Conservation (phyloP, 2,329 filamentous ascomycete species). For the Leptographium procerum region DNA sequence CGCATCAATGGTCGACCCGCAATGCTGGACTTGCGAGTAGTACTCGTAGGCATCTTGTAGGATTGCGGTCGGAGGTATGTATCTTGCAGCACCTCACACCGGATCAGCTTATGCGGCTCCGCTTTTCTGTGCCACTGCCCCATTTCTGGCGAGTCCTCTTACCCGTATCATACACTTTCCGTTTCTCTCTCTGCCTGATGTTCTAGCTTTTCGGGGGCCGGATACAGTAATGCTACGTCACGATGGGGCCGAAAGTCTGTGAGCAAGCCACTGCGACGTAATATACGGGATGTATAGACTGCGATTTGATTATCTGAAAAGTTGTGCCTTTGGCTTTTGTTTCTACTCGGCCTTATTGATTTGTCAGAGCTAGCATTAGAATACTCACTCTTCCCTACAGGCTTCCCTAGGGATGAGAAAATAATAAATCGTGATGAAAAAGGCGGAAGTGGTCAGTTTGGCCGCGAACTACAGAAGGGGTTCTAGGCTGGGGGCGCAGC, state of each 20-base stretch:
- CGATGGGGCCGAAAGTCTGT: neutral
- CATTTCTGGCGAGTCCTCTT: neutral
- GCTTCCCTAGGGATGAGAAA: no score
- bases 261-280: neutral
- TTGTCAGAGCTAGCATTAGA: no score
- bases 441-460: no score
- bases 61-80: neutral
- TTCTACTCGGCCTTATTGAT: no score
- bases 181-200: neutral
- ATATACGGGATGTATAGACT: neutral
- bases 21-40: no score
- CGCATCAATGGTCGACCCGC: no score
- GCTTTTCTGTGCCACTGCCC: neutral
- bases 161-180: neutral
- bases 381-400: neutral
- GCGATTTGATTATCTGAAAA: no score
- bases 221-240: neutral
- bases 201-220: neutral
- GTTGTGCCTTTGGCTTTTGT: no score
- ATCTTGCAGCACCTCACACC: neutral
- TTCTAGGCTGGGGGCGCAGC: no score
- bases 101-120: neutral
- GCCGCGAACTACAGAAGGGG: no score
- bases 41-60: neutral
- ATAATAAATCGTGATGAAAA: no score